Conservation (phyloP, 352 stramenopile species). For the Pythium pyrilobum region DNA sequence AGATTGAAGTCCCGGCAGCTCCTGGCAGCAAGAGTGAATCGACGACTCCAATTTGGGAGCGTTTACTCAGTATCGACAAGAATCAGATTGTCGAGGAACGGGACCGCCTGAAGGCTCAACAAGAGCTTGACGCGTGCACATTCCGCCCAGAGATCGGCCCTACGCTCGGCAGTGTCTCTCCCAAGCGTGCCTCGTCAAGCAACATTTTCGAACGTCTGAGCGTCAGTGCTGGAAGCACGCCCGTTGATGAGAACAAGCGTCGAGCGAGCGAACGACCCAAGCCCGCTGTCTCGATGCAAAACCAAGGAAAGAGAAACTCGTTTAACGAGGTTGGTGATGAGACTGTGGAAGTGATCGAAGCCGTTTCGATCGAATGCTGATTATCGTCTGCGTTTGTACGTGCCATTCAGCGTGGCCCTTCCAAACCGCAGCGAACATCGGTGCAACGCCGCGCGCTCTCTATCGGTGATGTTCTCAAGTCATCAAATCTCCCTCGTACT, state of each 20-base stretch:
- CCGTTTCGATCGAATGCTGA: slow-evolving; percentile 15
- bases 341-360: slow-evolving; percentile 2
- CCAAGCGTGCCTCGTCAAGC: slow-evolving; percentile 30
- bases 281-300: too few species aligned
- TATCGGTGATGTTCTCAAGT: slow-evolving; percentile 42
- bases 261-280: slow-evolving; percentile 21
- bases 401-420: slow-evolving; percentile 7
- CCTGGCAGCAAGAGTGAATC: slow-evolving; percentile 28
- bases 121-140: slow-evolving; percentile 73
- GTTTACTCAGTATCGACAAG: slow-evolving; percentile 72
- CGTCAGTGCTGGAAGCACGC: slow-evolving; percentile 22
- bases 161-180: slow-evolving; percentile 30
- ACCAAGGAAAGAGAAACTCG: slow-evolving; percentile 21
- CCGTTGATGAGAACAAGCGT: slow-evolving; percentile 26
- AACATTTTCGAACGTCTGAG: slow-evolving; percentile 43
- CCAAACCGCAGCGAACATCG: neutral
- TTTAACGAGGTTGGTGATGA: slow-evolving; percentile 27
- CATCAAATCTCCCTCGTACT: slow-evolving; percentile 26
- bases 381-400: slow-evolving; percentile 2
- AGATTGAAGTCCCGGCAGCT: slow-evolving; percentile 38
- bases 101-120: slow-evolving; percentile 60
- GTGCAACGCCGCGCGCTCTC: slow-evolving; percentile 14
- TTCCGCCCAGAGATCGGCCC: slow-evolving; percentile 80
- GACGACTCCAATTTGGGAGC: slow-evolving; percentile 61
- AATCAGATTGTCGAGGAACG: slow-evolving; percentile 73